Evolutionary conservation across 805 yeast species (phyloP).

Genomic region (Clavispora asparagi): DNA sequence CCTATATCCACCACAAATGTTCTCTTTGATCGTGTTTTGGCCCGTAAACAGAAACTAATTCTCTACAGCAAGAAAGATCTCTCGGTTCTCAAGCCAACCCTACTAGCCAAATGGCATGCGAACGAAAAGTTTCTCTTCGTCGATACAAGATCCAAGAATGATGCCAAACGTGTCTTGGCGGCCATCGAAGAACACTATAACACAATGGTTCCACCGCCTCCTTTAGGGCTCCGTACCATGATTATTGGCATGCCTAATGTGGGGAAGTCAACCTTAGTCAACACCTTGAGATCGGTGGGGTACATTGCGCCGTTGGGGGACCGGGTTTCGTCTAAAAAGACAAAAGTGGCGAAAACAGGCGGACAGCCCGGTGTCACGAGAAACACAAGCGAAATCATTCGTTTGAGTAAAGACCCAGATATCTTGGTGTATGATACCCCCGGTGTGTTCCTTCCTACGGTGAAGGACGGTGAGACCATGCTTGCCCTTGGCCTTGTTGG

Average conservation of each 20-base stretch:
- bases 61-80: constrained; percentile 76
- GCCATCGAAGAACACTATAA: constrained; percentile 42
- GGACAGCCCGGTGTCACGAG: constrained; percentile 89
- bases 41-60: constrained; percentile 51
- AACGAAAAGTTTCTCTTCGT: constrained; percentile 41
- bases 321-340: constrained; percentile 30
- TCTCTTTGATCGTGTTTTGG: constrained; percentile 63
- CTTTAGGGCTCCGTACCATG: constrained; percentile 72
- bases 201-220: constrained; percentile 63
- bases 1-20: constrained; percentile 81
- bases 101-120: constrained; percentile 31
- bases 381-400: constrained; percentile 68
- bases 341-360: constrained; percentile 80
- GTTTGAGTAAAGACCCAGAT: constrained; percentile 55
- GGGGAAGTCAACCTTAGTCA: constrained; percentile 89
- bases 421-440: constrained; percentile 84
- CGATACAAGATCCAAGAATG: constrained; percentile 50
- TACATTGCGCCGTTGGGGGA: constrained; percentile 17
- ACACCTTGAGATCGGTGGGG: constrained; percentile 53
- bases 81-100: constrained; percentile 37
- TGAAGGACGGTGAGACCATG: constrained; percentile 63
- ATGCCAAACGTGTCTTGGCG: constrained; percentile 47
- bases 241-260: constrained; percentile 96
- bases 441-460: constrained; percentile 82
- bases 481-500: constrained; percentile 69